Evolutionary conservation across 352 stramenopile genomes (phyloP), one percentile per base, ranked within the genome.

Genomic region (Phytophthora rubi): DNA sequence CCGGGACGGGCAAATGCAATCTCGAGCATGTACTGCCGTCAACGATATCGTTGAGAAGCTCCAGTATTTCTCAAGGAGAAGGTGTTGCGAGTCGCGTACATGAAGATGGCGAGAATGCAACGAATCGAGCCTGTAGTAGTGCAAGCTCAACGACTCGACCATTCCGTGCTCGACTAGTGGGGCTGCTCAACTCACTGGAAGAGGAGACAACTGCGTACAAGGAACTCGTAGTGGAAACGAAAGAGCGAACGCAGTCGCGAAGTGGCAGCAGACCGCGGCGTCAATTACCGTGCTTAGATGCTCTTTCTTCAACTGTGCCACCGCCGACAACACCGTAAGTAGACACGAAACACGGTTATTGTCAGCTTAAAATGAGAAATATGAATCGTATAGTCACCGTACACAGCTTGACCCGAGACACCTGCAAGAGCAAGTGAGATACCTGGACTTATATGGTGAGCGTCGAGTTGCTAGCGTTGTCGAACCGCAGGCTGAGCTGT

Each of bases 401-500:
- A 55, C 10, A 56, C 0, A 57, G 26, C 10, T 44, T 21, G 15
- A 37, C 35, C 44, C 4, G 13, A 49, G 18, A 53, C 47, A 64
- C 37, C 7, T 57, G 18, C 58, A 15, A 44, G 16, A 39, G 30
- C 37, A 53, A 52, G 30, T 32, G 33, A 30, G 32, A 12, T n/a
- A 10, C 15, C 15, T 56, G 15, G 45, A 37, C 42, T 82, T 88
- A 96, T 71, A 96, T 94, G 35, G 88, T 93, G 57, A 96, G 81
- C 32, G 86, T 85, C 39, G 86, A 88, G 51, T 88, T 93, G 69
- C 86, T 93, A 56, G 86, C 88, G 57, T 92, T 93, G 80, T 94
- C 88, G 54, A 96, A 93, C 44, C 88, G 88, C 44, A 96, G 79
- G 53, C 82, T 93, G 37, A 96, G 79, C 73, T 94, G 88, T 70